These are phyloP conservation scores for Cladosporium sp. DNA, from an alignment of 2,329 filamentous ascomycete genomes.

Conservation along the genomic window DNA sequence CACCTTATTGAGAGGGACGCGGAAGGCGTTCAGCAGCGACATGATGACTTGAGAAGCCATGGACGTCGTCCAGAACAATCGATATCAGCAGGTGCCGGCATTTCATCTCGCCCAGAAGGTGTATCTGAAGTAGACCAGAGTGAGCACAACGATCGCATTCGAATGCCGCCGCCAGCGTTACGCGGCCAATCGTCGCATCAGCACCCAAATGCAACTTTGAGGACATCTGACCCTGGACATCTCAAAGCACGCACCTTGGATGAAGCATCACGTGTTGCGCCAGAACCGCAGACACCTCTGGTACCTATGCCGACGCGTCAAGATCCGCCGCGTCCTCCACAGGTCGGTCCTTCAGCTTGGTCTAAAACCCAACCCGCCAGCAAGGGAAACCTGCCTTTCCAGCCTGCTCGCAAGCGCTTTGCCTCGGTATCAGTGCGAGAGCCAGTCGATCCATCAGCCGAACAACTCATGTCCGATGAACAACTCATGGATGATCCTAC, in stretches of 20 bases:
- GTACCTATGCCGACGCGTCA: neutral
- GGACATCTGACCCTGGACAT: no score
- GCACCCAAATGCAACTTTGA: no score
- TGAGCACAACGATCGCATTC: neutral
- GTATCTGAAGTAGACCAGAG: no score
- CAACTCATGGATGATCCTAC: neutral
- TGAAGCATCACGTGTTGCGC: no score
- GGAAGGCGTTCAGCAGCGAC: neutral
- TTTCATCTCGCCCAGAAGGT: neutral
- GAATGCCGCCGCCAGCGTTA: neutral
- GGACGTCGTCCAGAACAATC: neutral
- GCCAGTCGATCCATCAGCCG: no score
- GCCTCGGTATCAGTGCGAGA: neutral
- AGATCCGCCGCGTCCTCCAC: neutral
- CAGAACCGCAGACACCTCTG: conserved; percentile 1
- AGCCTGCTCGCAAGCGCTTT: conserved; percentile 10
- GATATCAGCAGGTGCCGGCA: no score
- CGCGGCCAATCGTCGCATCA: no score
- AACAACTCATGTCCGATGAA: neutral
- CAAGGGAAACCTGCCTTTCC: conserved; percentile 9
- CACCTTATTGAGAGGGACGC: conserved; percentile 31
- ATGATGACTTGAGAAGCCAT: conserved; percentile 1
- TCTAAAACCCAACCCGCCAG: conserved; percentile 4
- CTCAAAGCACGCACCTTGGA: no score
- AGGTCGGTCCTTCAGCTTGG: conserved; percentile 11